A percentile compares a stretch with the other conserved stretches of the same genome.
phyloP scores from a whole-genome alignment of 768 basidiomycete species.

The Galerina sulciceps region DNA sequence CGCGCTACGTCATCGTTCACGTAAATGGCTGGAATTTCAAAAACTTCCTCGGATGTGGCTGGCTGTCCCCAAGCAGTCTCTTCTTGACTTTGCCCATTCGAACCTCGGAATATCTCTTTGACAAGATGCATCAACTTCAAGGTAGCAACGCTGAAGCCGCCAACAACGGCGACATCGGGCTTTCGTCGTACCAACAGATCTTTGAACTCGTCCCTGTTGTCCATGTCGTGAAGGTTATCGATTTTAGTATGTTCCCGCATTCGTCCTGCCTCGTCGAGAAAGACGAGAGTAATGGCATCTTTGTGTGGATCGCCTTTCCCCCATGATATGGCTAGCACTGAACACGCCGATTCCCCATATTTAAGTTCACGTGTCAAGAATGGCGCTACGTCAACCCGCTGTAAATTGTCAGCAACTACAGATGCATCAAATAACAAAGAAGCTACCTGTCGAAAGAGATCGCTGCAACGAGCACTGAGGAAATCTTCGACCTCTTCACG shows the following conservation, averaged over 20 bases:
- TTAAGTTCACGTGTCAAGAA: slow-evolving; percentile 66
- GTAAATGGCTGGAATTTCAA: slow-evolving; percentile 78
- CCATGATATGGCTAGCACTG: slow-evolving; percentile 91
- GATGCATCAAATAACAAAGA: neutral
- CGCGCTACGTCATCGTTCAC: slow-evolving; percentile 91
- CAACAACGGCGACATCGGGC: slow-evolving; percentile 88
- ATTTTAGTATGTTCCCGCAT: slow-evolving; percentile 89
- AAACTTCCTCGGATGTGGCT: slow-evolving; percentile 42
- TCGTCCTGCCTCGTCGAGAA: slow-evolving; percentile 86
- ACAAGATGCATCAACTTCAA: slow-evolving; percentile 67
- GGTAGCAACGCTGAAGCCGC: slow-evolving; percentile 87
- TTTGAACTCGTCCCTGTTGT: slow-evolving; percentile 72
- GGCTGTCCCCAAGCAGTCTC: slow-evolving; percentile 31
- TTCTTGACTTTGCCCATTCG: slow-evolving; percentile 23
- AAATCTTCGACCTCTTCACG: slow-evolving; percentile 90
- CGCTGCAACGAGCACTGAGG: slow-evolving; percentile 69
- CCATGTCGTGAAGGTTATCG: slow-evolving; percentile 80
- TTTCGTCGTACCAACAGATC: slow-evolving; percentile 82
- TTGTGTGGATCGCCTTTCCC: slow-evolving; percentile 94
- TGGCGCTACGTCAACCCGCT: slow-evolving; percentile 88
- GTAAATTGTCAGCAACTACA: slow-evolving; percentile 11
- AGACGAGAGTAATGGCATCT: slow-evolving; percentile 85
- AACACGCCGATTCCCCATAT: slow-evolving; percentile 69
- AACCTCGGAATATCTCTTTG: slow-evolving; percentile 52
- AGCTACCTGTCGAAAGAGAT: slow-evolving; percentile 71